Conservation (phyloP, 2,329 filamentous ascomycete genomes). For the Leptographium lundbergii region DNA sequence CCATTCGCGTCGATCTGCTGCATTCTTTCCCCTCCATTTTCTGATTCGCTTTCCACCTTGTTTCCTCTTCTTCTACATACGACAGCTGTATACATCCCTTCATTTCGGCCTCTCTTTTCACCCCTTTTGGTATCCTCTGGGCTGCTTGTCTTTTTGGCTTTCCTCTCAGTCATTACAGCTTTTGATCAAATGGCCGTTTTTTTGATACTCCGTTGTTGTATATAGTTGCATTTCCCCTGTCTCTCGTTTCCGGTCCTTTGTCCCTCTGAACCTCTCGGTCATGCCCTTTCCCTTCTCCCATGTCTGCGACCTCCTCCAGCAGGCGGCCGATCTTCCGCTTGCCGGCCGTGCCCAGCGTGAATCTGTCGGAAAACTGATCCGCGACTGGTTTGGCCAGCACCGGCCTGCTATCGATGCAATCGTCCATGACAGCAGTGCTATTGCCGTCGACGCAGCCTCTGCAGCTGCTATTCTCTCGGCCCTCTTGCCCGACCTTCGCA, state of each 20-base stretch:
- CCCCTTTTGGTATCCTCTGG: not conserved
- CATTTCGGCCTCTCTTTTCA: not conserved
- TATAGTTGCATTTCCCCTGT: not conserved
- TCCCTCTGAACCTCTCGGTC: not conserved
- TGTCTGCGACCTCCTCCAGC: slow-evolving; percentile 62
- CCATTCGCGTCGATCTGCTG: not conserved
- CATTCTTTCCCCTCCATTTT: not conserved
- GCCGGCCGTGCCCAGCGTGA: slow-evolving; percentile 14
- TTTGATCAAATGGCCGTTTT: not conserved
- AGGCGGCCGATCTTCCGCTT: slow-evolving; percentile 38
- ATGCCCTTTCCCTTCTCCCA: slow-evolving; percentile 59
- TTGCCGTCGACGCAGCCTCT: slow-evolving; percentile 3
- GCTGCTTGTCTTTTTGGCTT: not conserved
- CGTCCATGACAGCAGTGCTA: not conserved
- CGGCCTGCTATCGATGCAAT: slow-evolving; percentile 18
- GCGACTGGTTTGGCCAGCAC: slow-evolving; percentile 58
- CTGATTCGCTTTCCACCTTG: not conserved
- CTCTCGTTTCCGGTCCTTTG: not conserved
- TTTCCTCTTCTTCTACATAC: no score
- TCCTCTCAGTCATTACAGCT: no score
- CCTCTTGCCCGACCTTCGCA: slow-evolving; percentile 61
- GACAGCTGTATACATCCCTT: not conserved
- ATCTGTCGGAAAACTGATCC: slow-evolving; percentile 23
- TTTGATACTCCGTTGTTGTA: not conserved
- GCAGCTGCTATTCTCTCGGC: slow-evolving; percentile 55